These are phyloP conservation scores for Lathyrus tuberosus DNA, from an alignment of 306 rosid genomes.

Conservation along the genomic window DNA sequence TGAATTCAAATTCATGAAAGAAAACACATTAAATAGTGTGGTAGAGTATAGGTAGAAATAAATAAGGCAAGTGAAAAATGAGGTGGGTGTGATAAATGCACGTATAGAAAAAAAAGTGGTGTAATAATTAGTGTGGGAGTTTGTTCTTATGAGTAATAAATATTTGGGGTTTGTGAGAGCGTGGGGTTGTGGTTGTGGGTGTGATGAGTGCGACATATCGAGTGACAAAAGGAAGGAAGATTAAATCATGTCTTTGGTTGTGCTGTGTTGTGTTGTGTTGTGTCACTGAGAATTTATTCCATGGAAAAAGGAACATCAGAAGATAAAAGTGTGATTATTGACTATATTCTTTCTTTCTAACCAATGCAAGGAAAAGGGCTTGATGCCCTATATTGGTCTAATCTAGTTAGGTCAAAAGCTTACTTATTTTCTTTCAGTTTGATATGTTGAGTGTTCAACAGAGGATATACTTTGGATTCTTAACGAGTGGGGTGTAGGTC, in stretches of 20 bases:
- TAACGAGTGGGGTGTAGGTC: constrained; percentile 60
- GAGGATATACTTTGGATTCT: constrained; percentile 85
- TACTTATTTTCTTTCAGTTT: too few relatives aligned
- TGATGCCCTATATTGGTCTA: background rate
- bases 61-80: constrained; percentile 40
- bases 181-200: constrained; percentile 63
- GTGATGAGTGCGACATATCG: constrained; percentile 98
- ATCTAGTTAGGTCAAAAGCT: constrained; percentile 41
- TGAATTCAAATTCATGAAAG: constrained; percentile 39
- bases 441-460: too few relatives aligned
- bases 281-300: constrained; percentile 43
- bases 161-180: too few relatives aligned
- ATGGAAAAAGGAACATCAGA: constrained; percentile 14
- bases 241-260: constrained; percentile 49
- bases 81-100: constrained; percentile 60
- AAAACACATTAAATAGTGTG: constrained; percentile 48
- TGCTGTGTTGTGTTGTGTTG: constrained; percentile 1
- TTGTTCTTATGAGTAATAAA: too few relatives aligned
- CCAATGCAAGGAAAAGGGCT: too few relatives aligned
- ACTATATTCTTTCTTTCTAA: constrained; percentile 33
- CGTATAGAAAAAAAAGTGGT: too few relatives aligned
- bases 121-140: constrained; percentile 64
- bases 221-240: constrained; percentile 70
- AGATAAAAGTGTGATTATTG: constrained; percentile 37
- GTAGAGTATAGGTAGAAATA: constrained; percentile 49